Evolutionary conservation across 1,139 yeast genomes (phyloP).

Genomic region (Candida glucosophila): DNA sequence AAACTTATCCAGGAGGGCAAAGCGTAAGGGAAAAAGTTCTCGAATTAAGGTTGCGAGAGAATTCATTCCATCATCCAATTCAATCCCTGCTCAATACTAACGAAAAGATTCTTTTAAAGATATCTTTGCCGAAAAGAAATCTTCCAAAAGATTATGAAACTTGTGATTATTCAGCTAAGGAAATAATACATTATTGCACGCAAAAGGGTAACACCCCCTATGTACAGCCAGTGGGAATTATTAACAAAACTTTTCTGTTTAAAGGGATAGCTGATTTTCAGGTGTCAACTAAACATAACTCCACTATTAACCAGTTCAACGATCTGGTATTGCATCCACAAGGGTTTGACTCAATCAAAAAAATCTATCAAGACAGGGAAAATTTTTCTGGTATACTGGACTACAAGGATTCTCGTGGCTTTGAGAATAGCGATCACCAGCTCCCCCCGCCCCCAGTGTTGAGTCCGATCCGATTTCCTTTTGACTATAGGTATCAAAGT

Average conservation of each 20-base stretch:
- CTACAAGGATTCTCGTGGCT: constrained; percentile 16
- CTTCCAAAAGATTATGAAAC: constrained; percentile 33
- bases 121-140: constrained; percentile 54
- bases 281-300: constrained; percentile 51
- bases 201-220: constrained; percentile 16
- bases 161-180: constrained; percentile 38
- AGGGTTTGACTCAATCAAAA: constrained; percentile 29
- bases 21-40: constrained; percentile 26
- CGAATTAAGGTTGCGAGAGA: constrained; percentile 59
- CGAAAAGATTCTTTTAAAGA: constrained; percentile 62
- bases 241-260: constrained; percentile 67
- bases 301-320: constrained; percentile 31
- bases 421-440: constrained; percentile 45
- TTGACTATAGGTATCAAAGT: constrained; percentile 42
- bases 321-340: constrained; percentile 15
- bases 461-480: constrained; percentile 69
- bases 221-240: constrained; percentile 57
- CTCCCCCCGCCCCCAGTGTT: constrained; percentile 84
- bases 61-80: constrained; percentile 79
- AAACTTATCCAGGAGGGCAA: constrained; percentile 1
- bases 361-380: constrained; percentile 31
- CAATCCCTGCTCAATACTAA: constrained; percentile 40
- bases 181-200: constrained; percentile 31
- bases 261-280: constrained; percentile 89
- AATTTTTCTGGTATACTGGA: constrained; percentile 25